Evolutionary conservation across 139 green algal species (phyloP).

Genomic region (Haematococcus lacustris): DNA sequence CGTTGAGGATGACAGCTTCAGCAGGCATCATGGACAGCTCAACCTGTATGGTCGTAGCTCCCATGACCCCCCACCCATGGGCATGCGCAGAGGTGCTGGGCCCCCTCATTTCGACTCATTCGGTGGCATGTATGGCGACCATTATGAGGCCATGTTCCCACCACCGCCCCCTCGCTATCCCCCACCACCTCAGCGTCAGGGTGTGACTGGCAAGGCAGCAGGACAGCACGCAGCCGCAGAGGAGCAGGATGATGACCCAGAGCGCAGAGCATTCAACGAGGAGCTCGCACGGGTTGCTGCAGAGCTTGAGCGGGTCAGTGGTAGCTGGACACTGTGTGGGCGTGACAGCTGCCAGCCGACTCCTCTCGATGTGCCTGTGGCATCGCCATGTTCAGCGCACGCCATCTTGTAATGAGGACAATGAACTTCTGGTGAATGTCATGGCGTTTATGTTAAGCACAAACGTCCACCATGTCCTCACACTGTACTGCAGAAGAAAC

Average conservation of each 20-base stretch:
- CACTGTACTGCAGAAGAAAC: not conserved
- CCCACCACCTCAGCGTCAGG: not conserved
- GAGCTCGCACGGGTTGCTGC: slow-evolving; percentile 2
- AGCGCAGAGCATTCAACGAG: slow-evolving; percentile 6
- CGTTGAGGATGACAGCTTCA: not conserved
- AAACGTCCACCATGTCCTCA: not conserved
- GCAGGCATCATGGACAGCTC: not conserved
- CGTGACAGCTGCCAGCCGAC: too few relatives aligned
- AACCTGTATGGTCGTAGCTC: not conserved
- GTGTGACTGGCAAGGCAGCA: not conserved
- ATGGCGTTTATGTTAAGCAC: too few relatives aligned
- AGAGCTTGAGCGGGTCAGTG: slow-evolving; percentile 8
- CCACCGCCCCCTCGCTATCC: slow-evolving; percentile 22
- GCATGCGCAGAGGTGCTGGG: not conserved
- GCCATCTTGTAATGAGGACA: too few relatives aligned
- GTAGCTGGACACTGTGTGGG: too few relatives aligned
- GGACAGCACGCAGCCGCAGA: not conserved
- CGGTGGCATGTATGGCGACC: slow-evolving; percentile 10
- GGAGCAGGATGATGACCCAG: slow-evolving; percentile 10
- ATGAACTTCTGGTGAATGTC: too few relatives aligned
- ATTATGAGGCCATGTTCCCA: slow-evolving; percentile 28
- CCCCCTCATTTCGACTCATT: not conserved
- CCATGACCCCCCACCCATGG: not conserved
- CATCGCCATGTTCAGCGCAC: too few relatives aligned
- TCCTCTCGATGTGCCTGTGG: too few relatives aligned